Evolutionary conservation across 768 basidiomycete genomes (phyloP).

Genomic region (Hypsizygus marmoreus): DNA sequence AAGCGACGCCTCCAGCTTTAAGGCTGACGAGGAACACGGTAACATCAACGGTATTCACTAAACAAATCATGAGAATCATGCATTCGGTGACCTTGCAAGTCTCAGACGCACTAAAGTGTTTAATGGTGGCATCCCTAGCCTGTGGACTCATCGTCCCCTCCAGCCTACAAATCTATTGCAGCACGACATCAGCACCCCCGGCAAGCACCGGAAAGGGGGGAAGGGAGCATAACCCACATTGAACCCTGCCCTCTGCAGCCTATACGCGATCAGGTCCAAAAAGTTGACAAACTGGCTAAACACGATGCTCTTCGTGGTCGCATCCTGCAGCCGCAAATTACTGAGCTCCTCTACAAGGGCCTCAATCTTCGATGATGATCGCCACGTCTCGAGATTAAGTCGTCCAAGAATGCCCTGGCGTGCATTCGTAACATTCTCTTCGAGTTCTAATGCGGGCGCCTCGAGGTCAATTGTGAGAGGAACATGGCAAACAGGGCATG

Average conservation of each 20-base stretch:
- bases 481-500: slow-evolving; percentile 93
- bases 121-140: slow-evolving; percentile 91
- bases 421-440: slow-evolving; percentile 49
- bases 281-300: slow-evolving; percentile 97
- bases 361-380: slow-evolving; percentile 97
- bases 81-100: neutral
- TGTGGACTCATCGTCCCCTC: slow-evolving; percentile 98
- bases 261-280: slow-evolving; percentile 89
- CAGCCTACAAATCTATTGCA: slow-evolving; percentile 78
- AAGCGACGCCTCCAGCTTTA: slow-evolving; percentile 93
- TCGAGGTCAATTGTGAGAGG: slow-evolving; percentile 95
- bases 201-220: neutral
- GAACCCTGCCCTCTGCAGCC: slow-evolving; percentile 91
- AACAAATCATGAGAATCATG: neutral
- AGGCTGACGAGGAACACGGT: slow-evolving; percentile 97
- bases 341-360: slow-evolving; percentile 92
- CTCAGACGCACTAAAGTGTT: slow-evolving; percentile 78
- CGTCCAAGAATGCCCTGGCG: slow-evolving; percentile 95
- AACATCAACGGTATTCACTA: slow-evolving; percentile 90
- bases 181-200: neutral
- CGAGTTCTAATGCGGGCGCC: slow-evolving; percentile 85
- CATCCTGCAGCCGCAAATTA: slow-evolving; percentile 79
- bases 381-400: slow-evolving; percentile 85
- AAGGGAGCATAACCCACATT: slow-evolving; percentile 50
- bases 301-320: slow-evolving; percentile 94